Evolutionary conservation across 2,329 filamentous ascomycete species (phyloP), one percentile per base, ranked within the genome.

Genomic region (Coniochaeta hoffmannii): DNA sequence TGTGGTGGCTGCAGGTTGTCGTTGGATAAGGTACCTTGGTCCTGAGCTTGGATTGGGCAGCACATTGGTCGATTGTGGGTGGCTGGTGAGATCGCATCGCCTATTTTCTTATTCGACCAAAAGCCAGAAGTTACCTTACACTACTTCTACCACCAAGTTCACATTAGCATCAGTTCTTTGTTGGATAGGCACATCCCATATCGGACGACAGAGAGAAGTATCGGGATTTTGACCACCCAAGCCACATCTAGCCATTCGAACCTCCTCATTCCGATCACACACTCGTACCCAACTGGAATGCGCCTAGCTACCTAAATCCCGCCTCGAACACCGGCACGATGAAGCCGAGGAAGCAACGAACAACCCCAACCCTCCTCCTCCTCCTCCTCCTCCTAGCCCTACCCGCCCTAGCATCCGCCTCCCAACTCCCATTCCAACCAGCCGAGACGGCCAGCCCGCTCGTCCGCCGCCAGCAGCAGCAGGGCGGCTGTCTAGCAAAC

Each of bases 401-500:
- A 12, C 28, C 53, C 14, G 56, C 60, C 19, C 55, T 59, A 35
- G 61, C 56, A 32, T 51, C 53, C 55, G 64, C 60, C 54, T 59
- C 56, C 54, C 53, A 55, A 51, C 65, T 64, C 32, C 64, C 63
- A 15, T 68, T 68, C 58, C 58, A 52, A 30, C 65, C 67, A 8
- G 65, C 60, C 55, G 60, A 67, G 57, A 68, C 67, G 8, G 61
- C 62, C 8, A 55, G 53, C 6, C 38, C 57, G 7, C 34, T 65
- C 53, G 64, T 60, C 22, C 61, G 59, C 49, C 59, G 64, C n/a
- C 63, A 65, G 44, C 17, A 32, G 35, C 14, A 34, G 15, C 30
- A 32, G 30, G n/a, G n/a, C 36, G 62, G 69, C 53, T 82, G 79
- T 57, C 75, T 78, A 8, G 68, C 70, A 52, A 72, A 78, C 61